These are phyloP conservation scores for Mentha longifolia DNA, from an alignment of 257 asterid species.

Conservation along the genomic window DNA sequence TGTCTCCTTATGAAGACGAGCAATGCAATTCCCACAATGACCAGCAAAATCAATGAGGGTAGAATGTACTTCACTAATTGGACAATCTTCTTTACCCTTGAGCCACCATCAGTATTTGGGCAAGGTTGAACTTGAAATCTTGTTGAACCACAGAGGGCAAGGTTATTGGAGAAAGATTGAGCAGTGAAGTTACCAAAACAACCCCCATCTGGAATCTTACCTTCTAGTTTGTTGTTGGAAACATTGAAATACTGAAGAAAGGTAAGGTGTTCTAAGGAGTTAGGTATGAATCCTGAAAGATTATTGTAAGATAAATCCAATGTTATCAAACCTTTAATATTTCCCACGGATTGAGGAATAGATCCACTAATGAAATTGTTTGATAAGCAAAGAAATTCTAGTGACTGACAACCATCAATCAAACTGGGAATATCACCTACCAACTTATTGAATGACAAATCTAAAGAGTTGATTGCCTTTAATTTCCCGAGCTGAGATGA, in stretches of 20 bases:
- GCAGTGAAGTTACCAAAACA: too few relatives aligned
- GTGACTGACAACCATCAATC: not conserved
- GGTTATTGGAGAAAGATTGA: too few relatives aligned
- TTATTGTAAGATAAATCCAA: constrained; percentile 12
- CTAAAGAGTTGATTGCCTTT: not conserved
- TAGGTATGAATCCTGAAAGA: not conserved
- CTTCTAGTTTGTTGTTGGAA: not conserved
- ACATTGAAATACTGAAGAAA: not conserved
- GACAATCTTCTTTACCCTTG: too few relatives aligned
- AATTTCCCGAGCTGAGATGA: not conserved
- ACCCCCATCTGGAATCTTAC: too few relatives aligned
- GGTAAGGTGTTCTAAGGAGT: not conserved
- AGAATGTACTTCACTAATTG: too few relatives aligned
- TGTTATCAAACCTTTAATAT: not conserved
- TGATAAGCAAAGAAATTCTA: constrained; percentile 2
- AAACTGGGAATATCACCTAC: not conserved
- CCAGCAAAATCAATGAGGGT: not conserved
- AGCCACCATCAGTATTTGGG: too few relatives aligned
- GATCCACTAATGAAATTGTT: not conserved
- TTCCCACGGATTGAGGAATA: not conserved
- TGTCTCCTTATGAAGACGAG: not conserved
- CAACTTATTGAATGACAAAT: not conserved
- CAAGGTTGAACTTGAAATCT: too few relatives aligned
- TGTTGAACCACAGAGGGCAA: too few relatives aligned
- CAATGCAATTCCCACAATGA: not conserved